These are phyloP conservation scores for Mycosphaerelloides madeirae DNA, from an alignment of 2,329 filamentous ascomycete genomes.

Conservation along the genomic window DNA sequence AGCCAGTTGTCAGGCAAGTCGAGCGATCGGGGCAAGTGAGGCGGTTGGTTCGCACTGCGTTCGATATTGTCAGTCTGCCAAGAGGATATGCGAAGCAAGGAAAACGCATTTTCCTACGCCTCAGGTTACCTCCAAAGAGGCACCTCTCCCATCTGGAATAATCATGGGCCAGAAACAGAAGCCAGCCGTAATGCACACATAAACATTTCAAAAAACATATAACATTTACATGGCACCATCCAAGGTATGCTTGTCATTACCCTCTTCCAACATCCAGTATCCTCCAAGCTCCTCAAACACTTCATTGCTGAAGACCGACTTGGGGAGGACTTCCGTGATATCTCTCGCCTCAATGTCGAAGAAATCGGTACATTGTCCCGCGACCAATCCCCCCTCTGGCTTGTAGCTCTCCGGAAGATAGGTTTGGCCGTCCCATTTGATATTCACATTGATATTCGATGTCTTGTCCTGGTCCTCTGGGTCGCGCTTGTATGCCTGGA, in stretches of 20 bases:
- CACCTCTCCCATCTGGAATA: too few species aligned
- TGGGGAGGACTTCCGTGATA: constrained; percentile 23
- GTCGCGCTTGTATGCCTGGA: constrained; percentile 28
- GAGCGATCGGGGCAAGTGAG: neutral
- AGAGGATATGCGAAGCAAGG: too few species aligned
- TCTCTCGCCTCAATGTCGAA: constrained; percentile 19
- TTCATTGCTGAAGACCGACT: constrained; percentile 13
- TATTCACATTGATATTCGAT: constrained; percentile 10
- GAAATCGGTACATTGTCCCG: constrained; percentile 23
- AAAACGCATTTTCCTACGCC: too few species aligned
- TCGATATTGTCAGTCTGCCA: too few species aligned
- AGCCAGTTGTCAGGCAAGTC: neutral
- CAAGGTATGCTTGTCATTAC: neutral
- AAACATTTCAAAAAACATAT: neutral
- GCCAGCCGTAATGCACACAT: too few species aligned
- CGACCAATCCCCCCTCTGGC: constrained; percentile 10
- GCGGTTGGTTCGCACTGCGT: neutral
- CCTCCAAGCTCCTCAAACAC: constrained; percentile 24
- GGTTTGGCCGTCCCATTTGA: constrained; percentile 13
- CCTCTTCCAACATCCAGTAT: constrained; percentile 25
- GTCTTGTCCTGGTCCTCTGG: constrained; percentile 16
- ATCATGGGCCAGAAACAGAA: too few species aligned
- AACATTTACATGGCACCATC: neutral
- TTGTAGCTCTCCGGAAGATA: constrained; percentile 13
- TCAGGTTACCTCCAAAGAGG: too few species aligned